phyloP scores from a whole-genome alignment of 2,329 filamentous ascomycete species.

The Sordariomycetes sp. region DNA sequence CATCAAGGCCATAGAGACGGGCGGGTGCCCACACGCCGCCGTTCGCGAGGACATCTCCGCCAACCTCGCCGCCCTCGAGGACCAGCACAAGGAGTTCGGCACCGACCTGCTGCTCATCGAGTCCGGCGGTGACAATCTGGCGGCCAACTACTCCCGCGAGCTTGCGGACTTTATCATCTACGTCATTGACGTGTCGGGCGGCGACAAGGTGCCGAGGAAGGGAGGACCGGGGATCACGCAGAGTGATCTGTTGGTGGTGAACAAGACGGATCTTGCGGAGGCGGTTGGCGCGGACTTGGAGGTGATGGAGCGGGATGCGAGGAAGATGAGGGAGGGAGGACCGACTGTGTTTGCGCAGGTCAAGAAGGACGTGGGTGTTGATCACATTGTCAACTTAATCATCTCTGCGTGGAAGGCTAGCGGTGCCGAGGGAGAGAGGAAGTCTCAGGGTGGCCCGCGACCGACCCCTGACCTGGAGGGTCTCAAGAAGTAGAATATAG shows the following conservation, averaged over 20 bases:
- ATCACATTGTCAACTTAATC: constrained; percentile 82
- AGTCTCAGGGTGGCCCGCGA: constrained; percentile 44
- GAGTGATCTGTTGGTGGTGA: constrained; percentile 86
- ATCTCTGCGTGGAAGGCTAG: constrained; percentile 87
- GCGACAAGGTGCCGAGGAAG: constrained; percentile 94
- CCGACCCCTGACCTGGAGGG: constrained; percentile 46
- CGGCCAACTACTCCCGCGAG: constrained; percentile 92
- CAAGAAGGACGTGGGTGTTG: constrained; percentile 80
- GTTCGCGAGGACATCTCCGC: constrained; percentile 94
- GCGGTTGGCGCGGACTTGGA: constrained; percentile 80
- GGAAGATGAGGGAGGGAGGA: constrained; percentile 91
- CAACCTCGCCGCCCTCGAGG: constrained; percentile 87
- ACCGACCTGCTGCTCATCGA: constrained; percentile 88
- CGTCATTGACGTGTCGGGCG: constrained; percentile 93
- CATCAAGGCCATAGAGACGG: constrained; percentile 94
- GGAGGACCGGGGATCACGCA: constrained; percentile 96
- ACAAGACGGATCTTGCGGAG: constrained; percentile 93
- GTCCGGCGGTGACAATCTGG: constrained; percentile 90
- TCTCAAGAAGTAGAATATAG: constrained; percentile 23
- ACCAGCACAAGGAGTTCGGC: constrained; percentile 71
- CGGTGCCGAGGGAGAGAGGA: constrained; percentile 59
- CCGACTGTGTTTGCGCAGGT: constrained; percentile 95
- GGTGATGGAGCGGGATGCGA: constrained; percentile 91
- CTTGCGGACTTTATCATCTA: constrained; percentile 97
- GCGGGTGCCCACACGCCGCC: constrained; percentile 92